Evolutionary conservation across 2,329 filamentous ascomycete genomes (phyloP).

Genomic region (Ceratocystis cacaofunesta): DNA sequence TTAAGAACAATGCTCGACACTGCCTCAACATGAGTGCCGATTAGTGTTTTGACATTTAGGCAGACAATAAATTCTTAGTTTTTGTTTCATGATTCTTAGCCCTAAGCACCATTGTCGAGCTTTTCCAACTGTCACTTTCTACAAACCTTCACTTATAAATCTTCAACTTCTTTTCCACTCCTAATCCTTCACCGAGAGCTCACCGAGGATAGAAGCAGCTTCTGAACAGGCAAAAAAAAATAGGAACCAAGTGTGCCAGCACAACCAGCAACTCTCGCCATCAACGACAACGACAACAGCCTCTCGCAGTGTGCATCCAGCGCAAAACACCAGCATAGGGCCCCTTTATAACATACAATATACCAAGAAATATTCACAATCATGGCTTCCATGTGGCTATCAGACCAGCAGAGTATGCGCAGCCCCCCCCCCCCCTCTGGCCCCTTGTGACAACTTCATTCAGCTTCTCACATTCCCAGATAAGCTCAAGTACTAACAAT

Average conservation of each 20-base stretch:
- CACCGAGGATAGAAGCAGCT: neutral
- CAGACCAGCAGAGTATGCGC: slow-evolving; percentile 73
- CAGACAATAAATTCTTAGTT: neutral
- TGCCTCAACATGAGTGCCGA: neutral
- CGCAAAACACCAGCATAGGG: neutral
- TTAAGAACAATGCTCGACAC: neutral
- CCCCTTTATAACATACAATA: neutral
- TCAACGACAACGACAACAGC: neutral
- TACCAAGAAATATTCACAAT: slow-evolving; percentile 21
- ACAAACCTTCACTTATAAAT: neutral
- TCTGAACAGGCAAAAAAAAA: neutral
- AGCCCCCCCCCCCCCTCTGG: neutral
- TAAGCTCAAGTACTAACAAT: slow-evolving; percentile 19
- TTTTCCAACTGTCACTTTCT: neutral
- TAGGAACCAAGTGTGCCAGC: neutral
- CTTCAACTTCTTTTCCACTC: neutral
- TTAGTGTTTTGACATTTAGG: neutral
- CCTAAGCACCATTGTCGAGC: neutral
- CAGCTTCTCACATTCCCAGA: neutral
- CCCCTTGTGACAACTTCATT: neutral
- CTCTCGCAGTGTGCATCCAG: neutral
- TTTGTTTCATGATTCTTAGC: neutral
- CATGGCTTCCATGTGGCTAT: slow-evolving; percentile 90
- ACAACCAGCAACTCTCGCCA: neutral
- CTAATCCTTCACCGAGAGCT: neutral